Evolutionary conservation across 768 basidiomycete species (phyloP).

Genomic region (Kondoa malvinella): DNA sequence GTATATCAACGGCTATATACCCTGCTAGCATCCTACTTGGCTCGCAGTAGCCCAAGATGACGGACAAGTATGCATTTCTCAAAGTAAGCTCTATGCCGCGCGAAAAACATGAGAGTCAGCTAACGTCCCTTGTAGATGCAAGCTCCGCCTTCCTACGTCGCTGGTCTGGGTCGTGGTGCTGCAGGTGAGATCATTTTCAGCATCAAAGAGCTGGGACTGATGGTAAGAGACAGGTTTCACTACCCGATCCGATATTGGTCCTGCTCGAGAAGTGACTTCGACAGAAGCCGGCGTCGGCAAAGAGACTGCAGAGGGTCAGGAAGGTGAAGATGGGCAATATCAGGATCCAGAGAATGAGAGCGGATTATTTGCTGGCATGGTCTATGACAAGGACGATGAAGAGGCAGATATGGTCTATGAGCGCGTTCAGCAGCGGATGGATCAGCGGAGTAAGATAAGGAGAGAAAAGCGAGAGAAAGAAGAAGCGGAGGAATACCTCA

Average conservation of each 20-base stretch:
- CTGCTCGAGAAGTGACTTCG: constrained; percentile 83
- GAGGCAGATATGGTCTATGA: constrained; percentile 95
- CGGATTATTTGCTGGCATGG: constrained; percentile 73
- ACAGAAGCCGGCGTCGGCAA: constrained; percentile 75
- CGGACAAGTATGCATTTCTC: neutral
- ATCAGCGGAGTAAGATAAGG: constrained; percentile 57
- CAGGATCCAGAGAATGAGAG: constrained; percentile 97
- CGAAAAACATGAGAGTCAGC: neutral
- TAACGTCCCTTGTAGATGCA: neutral
- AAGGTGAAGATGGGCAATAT: constrained; percentile 68
- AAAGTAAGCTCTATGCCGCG: neutral
- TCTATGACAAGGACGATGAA: constrained; percentile 92
- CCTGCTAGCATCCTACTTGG: too few relatives aligned
- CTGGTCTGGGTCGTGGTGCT: constrained; percentile 92
- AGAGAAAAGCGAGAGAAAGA: constrained; percentile 62
- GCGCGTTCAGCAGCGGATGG: constrained; percentile 75
- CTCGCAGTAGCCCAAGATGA: too few relatives aligned
- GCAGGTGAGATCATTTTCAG: constrained; percentile 30
- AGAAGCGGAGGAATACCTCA: constrained; percentile 58
- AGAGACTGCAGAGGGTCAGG: constrained; percentile 45
- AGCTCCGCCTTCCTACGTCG: constrained; percentile 91
- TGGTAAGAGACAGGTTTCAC: constrained; percentile 56
- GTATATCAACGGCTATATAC: too few relatives aligned
- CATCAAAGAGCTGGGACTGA: too few relatives aligned
- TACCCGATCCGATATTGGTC: constrained; percentile 95